Evolutionary conservation across 768 basidiomycete genomes (phyloP).

Genomic region (Boletus huronensis): DNA sequence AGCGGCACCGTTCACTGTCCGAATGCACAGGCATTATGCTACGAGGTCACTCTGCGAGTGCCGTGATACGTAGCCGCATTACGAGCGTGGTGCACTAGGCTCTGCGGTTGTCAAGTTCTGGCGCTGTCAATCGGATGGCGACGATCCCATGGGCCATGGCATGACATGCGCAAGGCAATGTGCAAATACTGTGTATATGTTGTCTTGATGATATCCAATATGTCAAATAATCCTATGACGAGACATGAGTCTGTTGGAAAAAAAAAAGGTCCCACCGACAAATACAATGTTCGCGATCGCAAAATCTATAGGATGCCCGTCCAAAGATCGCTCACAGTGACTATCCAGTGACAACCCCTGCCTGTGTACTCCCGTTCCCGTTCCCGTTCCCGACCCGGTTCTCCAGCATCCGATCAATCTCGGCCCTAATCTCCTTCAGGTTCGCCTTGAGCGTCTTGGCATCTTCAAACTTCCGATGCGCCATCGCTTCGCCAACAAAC

Average conservation of each 20-base stretch:
- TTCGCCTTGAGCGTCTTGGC: constrained; percentile 79
- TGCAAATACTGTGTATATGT: too few species aligned
- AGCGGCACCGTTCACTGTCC: too few species aligned
- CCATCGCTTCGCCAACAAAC: constrained; percentile 87
- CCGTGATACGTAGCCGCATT: too few species aligned
- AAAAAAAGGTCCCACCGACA: neutral
- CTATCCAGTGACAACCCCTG: neutral
- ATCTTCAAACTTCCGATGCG: constrained; percentile 93
- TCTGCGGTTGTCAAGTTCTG: too few species aligned
- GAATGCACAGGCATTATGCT: too few species aligned
- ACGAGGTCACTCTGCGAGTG: too few species aligned
- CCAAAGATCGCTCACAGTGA: neutral
- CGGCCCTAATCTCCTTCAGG: constrained; percentile 75
- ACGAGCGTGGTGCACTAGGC: too few species aligned
- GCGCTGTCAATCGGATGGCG: too few species aligned
- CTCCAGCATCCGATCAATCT: constrained; percentile 69
- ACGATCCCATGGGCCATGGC: too few species aligned
- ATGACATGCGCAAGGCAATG: too few species aligned
- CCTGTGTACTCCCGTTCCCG: neutral
- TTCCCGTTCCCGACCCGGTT: constrained; percentile 24
- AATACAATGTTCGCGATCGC: neutral
- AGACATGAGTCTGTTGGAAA: neutral
- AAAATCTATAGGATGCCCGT: neutral
- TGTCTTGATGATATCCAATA: constrained; percentile 1
- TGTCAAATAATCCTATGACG: neutral